Percentiles rank a stretch among this genome's conserved stretches.
Conservation (phyloP, 2,329 filamentous ascomycete genomes). For the Colletotrichum liaoningense region DNA sequence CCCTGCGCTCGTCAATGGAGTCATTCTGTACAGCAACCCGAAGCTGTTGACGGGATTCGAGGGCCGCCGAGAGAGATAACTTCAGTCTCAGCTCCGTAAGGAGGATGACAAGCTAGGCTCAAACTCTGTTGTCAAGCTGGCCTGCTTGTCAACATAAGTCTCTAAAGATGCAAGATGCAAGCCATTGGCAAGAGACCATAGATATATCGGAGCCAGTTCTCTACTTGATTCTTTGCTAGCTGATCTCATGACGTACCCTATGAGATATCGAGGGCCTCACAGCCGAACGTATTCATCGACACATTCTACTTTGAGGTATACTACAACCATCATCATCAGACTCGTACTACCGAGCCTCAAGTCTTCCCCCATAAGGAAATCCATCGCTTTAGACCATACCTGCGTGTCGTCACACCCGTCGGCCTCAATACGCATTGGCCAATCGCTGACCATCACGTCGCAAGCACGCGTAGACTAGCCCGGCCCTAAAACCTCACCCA, state of each 20-base stretch:
- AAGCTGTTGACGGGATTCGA: background rate
- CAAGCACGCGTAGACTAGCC: conserved; percentile 2
- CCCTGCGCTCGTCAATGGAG: background rate
- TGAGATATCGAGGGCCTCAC: background rate
- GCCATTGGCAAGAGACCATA: background rate
- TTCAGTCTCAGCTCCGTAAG: background rate
- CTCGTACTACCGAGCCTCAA: background rate
- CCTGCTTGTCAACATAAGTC: background rate
- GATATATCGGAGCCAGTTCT: background rate
- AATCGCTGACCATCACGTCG: conserved; percentile 20
- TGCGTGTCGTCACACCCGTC: conserved; percentile 25
- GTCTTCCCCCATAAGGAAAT: background rate
- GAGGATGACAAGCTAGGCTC: no score
- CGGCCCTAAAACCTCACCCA: background rate
- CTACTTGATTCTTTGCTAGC: background rate
- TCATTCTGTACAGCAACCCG: background rate
- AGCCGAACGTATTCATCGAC: background rate
- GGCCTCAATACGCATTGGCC: conserved; percentile 9
- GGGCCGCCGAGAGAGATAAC: background rate
- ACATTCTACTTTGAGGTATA: background rate
- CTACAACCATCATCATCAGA: background rate
- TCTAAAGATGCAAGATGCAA: background rate
- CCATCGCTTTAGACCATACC: background rate
- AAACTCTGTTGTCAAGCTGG: no score
- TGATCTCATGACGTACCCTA: background rate